These are phyloP conservation scores for Verticillium isaacii DNA, from an alignment of 2,329 filamentous ascomycete genomes.

Conservation along the genomic window DNA sequence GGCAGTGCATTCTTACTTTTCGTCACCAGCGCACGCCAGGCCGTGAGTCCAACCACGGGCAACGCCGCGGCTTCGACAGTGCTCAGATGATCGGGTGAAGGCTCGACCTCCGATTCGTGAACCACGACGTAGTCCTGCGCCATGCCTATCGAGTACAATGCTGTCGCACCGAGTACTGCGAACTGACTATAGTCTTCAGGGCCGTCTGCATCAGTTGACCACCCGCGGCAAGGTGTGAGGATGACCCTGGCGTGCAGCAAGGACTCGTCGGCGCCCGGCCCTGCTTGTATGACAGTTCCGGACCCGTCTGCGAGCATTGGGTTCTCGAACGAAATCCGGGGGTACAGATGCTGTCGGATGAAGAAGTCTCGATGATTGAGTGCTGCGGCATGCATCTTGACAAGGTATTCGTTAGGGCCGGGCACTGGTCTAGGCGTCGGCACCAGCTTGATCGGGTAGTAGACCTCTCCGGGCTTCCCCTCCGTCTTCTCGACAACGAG, in stretches of 20 bases:
- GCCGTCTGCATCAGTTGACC: conserved; percentile 65
- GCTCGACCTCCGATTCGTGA: conserved; percentile 68
- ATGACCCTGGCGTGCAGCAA: conserved; percentile 65
- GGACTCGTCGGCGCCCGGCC: conserved; percentile 34
- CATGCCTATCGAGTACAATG: conserved; percentile 61
- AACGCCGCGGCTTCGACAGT: conserved; percentile 75
- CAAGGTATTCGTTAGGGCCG: conserved; percentile 62
- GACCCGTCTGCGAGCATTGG: conserved; percentile 81
- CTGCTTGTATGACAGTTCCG: conserved; percentile 65
- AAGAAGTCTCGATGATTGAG: conserved; percentile 96
- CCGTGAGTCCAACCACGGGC: conserved; percentile 81
- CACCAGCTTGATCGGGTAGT: conserved; percentile 66
- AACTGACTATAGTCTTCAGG: conserved; percentile 65
- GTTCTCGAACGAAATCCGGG: conserved; percentile 71
- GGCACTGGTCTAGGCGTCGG: conserved; percentile 59
- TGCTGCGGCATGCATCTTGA: conserved; percentile 73
- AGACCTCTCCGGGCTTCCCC: conserved; percentile 83
- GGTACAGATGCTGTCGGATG: conserved; percentile 88
- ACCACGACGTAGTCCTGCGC: conserved; percentile 72
- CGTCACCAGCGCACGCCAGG: conserved; percentile 77
- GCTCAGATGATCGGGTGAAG: conserved; percentile 66
- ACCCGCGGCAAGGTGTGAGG: conserved; percentile 72
- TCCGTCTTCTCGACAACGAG: conserved; percentile 65
- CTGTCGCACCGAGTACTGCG: conserved; percentile 66
- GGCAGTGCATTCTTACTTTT: conserved; percentile 63